Base-by-base conservation (phyloP, 208 protist species). In the Crithidia acanthocephali region DNA sequence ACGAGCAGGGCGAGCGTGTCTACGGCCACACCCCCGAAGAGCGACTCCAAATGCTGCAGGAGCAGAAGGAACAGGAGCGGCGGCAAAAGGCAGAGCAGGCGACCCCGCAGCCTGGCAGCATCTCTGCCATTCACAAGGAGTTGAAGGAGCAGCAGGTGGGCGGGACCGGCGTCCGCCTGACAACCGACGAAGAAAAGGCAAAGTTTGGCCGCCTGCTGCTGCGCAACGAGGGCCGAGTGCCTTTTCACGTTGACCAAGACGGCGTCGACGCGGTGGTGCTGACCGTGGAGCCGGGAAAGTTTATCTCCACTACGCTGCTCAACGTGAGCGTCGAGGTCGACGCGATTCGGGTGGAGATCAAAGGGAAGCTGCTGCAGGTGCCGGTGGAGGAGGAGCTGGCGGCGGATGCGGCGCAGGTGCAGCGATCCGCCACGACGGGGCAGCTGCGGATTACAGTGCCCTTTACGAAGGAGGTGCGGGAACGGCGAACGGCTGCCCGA, bases 331-430 rank as follows among this genome's bases (percentile, higher is more conserved):
- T 97, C 11, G 93, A 99, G 56, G 93, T 98, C 55, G 83, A 91
- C n/a, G 96, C 86, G 61, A 79, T 98, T 13, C 81, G 92, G 0
- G 85, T 98, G 30, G 81, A 80, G 53, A 82, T 98, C 59, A 99
- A 99, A 79, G 96, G 87, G 7, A 98, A 98, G 66, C 74, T 98
- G 51, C 73, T 99, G 25, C 95, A 98, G 60, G 72, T 98, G n/a
- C 84, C 93, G 27, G 62, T 98, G 45, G 85, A 89, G 30, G 79
- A 74, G 18, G 95, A 98, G 64, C 77, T 99, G 35, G 44, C 83
- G 3, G 79, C 91, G 13, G 80, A 85, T 44, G 63, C 37, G 0
- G 80, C 80, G 25, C 79, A 48, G 30, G 95, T 97, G 52, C 81
- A 97, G 85, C 86, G 95, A 6, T 74, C 85, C 0, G 28, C 73